phyloP scores from a whole-genome alignment of 2,329 filamentous ascomycete genomes.

The Pestalotiopsis sp. region DNA sequence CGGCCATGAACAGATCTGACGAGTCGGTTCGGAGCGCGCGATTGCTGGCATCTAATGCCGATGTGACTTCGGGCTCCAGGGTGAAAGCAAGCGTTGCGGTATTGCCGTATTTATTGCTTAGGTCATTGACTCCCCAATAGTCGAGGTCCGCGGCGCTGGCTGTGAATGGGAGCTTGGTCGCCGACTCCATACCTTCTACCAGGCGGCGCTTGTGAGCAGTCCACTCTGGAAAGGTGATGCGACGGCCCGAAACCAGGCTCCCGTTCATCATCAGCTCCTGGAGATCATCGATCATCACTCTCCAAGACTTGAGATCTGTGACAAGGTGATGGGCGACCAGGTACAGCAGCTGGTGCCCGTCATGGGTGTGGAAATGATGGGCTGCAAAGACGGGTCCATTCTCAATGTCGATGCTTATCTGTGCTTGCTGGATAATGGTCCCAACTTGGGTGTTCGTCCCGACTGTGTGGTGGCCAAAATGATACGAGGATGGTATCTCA shows the following conservation, averaged over 20 bases:
- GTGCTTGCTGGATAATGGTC: constrained; percentile 41
- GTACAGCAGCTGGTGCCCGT: constrained; percentile 50
- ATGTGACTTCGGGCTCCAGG: constrained; percentile 43
- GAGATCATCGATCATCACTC: constrained; percentile 50
- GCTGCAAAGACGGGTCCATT: constrained; percentile 53
- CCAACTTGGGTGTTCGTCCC: constrained; percentile 44
- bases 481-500: constrained; percentile 43
- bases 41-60: constrained; percentile 45
- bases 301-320: constrained; percentile 54
- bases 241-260: constrained; percentile 44
- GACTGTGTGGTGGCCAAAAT: constrained; percentile 44
- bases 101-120: constrained; percentile 48
- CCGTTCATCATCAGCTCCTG: constrained; percentile 50
- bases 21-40: constrained; percentile 53
- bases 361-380: constrained; percentile 47
- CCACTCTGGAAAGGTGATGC: constrained; percentile 54
- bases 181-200: constrained; percentile 30
- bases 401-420: constrained; percentile 49
- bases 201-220: constrained; percentile 46
- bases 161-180: constrained; percentile 39
- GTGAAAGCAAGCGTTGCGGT: constrained; percentile 44
- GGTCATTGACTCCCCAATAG: constrained; percentile 50
- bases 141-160: constrained; percentile 41
- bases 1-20: constrained; percentile 56
- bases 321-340: constrained; percentile 55